Evolutionary conservation across 345 rosid species (phyloP).

Genomic region (Eucalyptus brandiana): DNA sequence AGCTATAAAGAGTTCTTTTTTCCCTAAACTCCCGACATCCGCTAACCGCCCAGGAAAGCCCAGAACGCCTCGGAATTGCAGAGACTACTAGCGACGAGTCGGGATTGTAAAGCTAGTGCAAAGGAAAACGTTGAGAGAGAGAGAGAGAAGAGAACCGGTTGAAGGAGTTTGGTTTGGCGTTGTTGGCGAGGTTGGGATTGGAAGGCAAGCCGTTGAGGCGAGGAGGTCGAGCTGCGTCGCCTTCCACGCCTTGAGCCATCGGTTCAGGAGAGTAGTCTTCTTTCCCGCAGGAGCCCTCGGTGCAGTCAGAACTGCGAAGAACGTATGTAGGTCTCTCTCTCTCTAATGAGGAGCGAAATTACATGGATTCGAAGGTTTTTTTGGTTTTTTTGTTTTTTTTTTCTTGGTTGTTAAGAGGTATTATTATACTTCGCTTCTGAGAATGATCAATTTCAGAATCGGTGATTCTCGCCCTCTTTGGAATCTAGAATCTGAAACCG

Average conservation of each 20-base stretch:
- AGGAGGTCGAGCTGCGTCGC: neutral
- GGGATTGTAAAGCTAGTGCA: neutral
- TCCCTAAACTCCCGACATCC: neutral
- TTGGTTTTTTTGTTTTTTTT: neutral
- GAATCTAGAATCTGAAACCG: neutral
- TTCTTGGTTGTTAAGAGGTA: neutral
- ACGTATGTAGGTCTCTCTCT: neutral
- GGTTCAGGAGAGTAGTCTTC: neutral
- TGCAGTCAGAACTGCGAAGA: neutral
- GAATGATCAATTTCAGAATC: too few relatives aligned
- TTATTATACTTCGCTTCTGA: neutral
- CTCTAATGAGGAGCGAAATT: neutral
- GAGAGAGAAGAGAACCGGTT: constrained; percentile 9
- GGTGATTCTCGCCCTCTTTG: too few relatives aligned
- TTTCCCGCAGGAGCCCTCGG: neutral
- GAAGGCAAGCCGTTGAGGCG: constrained; percentile 1
- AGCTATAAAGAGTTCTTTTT: neutral
- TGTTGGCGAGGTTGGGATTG: neutral
- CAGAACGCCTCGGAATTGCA: neutral
- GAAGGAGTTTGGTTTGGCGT: constrained; percentile 6
- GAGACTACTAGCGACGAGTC: neutral
- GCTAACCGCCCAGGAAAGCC: neutral
- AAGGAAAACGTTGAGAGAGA: neutral
- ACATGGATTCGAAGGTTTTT: neutral
- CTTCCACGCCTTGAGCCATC: constrained; percentile 30